Evolutionary conservation across 805 yeast species (phyloP).

Genomic region (Metschnikowia peoriensis): DNA sequence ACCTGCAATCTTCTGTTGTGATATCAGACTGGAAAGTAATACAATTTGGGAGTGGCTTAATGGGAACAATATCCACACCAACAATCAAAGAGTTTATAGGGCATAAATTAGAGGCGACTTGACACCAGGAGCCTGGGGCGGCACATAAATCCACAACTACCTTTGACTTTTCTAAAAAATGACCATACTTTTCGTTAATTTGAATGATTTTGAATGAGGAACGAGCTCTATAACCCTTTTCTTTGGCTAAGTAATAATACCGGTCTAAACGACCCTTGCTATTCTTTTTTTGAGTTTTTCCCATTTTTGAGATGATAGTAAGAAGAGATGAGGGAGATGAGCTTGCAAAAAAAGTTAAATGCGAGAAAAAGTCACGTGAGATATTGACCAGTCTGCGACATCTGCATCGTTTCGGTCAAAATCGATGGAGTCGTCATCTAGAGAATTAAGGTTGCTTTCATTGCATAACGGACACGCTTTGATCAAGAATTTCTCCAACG

Average conservation of each 20-base stretch:
- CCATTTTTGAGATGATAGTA: conserved; percentile 47
- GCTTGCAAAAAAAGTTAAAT: conserved; percentile 7
- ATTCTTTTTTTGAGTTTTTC: conserved; percentile 89
- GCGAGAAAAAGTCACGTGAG: conserved; percentile 16
- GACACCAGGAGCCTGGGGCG: conserved; percentile 99
- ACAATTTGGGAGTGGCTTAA: conserved; percentile 92
- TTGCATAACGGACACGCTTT: conserved; percentile 76
- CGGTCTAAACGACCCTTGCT: conserved; percentile 99
- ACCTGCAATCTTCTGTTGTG: conserved; percentile 96
- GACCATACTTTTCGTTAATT: conserved; percentile 94
- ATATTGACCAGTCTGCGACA: conserved; percentile 14
- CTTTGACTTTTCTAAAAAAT: conserved; percentile 88
- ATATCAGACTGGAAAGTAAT: conserved; percentile 95
- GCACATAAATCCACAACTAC: conserved; percentile 98
- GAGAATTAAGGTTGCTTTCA: conserved; percentile 63
- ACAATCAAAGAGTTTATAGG: conserved; percentile 91
- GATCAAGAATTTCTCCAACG: conserved; percentile 58
- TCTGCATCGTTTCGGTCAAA: conserved; percentile 27
- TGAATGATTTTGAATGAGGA: conserved; percentile 94
- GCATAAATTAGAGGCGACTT: conserved; percentile 91
- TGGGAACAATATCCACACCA: conserved; percentile 98
- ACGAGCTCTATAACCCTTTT: conserved; percentile 98
- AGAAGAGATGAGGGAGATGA: conserved; percentile 10
- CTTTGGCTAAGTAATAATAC: conserved; percentile 94
- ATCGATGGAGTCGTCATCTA: conserved; percentile 62